Conservation (phyloP, 1,284 basidiomycete species). For the Ustilago crameri region DNA sequence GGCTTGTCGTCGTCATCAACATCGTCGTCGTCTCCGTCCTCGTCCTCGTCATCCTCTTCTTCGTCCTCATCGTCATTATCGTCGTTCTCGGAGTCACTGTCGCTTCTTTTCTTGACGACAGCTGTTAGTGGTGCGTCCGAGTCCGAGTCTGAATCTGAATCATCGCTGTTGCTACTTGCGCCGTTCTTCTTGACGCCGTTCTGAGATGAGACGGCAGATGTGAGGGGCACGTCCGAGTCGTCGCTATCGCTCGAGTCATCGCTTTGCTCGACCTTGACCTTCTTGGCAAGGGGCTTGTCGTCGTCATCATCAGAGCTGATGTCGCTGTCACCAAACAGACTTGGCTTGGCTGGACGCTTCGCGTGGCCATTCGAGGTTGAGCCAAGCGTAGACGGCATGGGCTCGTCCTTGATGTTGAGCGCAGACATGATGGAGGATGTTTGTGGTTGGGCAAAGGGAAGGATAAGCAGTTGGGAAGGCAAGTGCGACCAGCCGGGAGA, state of each 20-base stretch:
- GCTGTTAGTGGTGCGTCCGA: slow-evolving; percentile 53
- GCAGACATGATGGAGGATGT: slow-evolving; percentile 13
- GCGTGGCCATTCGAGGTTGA: slow-evolving; percentile 31
- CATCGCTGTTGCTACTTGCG: slow-evolving; percentile 13
- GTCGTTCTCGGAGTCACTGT: slow-evolving; percentile 22
- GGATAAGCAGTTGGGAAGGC: neutral
- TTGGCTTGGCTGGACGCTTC: slow-evolving; percentile 29
- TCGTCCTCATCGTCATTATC: slow-evolving; percentile 42
- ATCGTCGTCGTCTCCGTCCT: slow-evolving; percentile 50
- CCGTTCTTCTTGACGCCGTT: slow-evolving; percentile 43
- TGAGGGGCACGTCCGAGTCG: slow-evolving; percentile 51
- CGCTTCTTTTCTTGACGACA: slow-evolving; percentile 41
- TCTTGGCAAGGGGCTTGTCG: slow-evolving; percentile 47
- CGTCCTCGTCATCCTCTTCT: slow-evolving; percentile 45
- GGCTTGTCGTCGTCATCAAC: slow-evolving; percentile 72
- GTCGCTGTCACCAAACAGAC: slow-evolving; percentile 34
- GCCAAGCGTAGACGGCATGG: slow-evolving; percentile 23
- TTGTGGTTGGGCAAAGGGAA: neutral
- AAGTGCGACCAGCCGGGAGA: neutral
- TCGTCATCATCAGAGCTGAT: slow-evolving; percentile 46
- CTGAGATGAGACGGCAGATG: slow-evolving; percentile 24
- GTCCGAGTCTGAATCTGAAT: slow-evolving; percentile 41
- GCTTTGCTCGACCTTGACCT: slow-evolving; percentile 25
- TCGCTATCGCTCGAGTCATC: slow-evolving; percentile 34
- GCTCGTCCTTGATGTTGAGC: slow-evolving; percentile 48